These are phyloP conservation scores for Clonostachys solani DNA, from an alignment of 2,329 filamentous ascomycete species.

Conservation along the genomic window DNA sequence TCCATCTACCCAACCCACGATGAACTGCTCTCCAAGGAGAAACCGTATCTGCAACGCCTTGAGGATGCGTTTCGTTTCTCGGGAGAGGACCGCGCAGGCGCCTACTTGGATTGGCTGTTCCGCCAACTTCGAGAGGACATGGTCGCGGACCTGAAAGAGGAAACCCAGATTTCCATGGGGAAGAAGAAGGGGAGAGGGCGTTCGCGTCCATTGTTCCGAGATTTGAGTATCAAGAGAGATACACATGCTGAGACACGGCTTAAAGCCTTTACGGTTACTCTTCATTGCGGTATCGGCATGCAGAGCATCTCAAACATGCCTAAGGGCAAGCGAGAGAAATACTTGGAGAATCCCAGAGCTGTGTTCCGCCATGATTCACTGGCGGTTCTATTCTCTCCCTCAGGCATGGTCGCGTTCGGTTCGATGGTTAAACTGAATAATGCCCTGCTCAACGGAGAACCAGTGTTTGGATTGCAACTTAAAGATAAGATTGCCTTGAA, in stretches of 20 bases:
- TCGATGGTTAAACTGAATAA: conserved; percentile 46
- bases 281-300: conserved; percentile 38
- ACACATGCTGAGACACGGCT: background rate
- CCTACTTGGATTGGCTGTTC: conserved; percentile 68
- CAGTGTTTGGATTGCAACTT: conserved; percentile 48
- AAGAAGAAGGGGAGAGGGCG: conserved; percentile 34
- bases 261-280: conserved; percentile 19
- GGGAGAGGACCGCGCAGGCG: conserved; percentile 26
- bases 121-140: conserved; percentile 69
- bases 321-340: conserved; percentile 28
- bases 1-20: conserved; percentile 62
- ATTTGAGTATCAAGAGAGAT: background rate
- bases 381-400: conserved; percentile 51
- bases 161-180: conserved; percentile 45
- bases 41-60: conserved; percentile 50
- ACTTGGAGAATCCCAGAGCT: conserved; percentile 37
- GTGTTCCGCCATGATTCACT: conserved; percentile 58
- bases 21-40: conserved; percentile 51
- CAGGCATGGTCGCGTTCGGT: conserved; percentile 55
- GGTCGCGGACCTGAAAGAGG: conserved; percentile 60
- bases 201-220: conserved; percentile 5
- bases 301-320: conserved; percentile 28
- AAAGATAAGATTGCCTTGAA: conserved; percentile 36
- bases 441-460: conserved; percentile 33
- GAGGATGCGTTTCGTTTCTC: conserved; percentile 38